Evolutionary conservation across 164 flowering plant species (phyloP).

Genomic region (Aristolochia fimbriata): DNA sequence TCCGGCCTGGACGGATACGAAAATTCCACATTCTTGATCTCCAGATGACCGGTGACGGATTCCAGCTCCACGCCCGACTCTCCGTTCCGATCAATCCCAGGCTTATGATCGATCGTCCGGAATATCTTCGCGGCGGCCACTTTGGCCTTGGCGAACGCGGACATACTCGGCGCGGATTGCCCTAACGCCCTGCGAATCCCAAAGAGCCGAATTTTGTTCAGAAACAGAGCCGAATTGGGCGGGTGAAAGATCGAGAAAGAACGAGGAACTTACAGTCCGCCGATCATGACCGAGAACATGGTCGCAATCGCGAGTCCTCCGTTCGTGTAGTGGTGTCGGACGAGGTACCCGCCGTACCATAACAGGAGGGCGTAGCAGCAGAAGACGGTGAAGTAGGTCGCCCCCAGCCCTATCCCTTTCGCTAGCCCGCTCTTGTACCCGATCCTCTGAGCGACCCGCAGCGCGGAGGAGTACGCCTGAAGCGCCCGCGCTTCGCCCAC

Average conservation of each 20-base stretch:
- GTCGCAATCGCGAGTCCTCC: slow-evolving; percentile 97
- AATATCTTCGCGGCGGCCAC: slow-evolving; percentile 87
- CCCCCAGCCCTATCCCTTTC: slow-evolving; percentile 86
- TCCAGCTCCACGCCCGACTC: slow-evolving; percentile 66
- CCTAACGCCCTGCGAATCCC: slow-evolving; percentile 84
- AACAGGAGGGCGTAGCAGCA: slow-evolving; percentile 91
- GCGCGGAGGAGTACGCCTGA: slow-evolving; percentile 60
- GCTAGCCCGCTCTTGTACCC: slow-evolving; percentile 87
- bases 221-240: slow-evolving; percentile 1
- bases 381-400: slow-evolving; percentile 91
- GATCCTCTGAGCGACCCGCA: slow-evolving; percentile 50
- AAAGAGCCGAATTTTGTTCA: neutral
- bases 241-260: neutral
- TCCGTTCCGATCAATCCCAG: slow-evolving; percentile 45
- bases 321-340: slow-evolving; percentile 75
- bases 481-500: slow-evolving; percentile 89
- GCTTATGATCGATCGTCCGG: slow-evolving; percentile 70
- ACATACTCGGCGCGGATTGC: slow-evolving; percentile 85
- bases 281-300: slow-evolving; percentile 94
- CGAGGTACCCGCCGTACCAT: slow-evolving; percentile 97
- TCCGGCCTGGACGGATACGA: slow-evolving; percentile 77
- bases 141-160: slow-evolving; percentile 84
- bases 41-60: slow-evolving; percentile 66
- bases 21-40: slow-evolving; percentile 61
- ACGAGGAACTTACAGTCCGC: slow-evolving; percentile 66